phyloP scores from a whole-genome alignment of 495 filamentous ascomycete species.

The Apiosordaria backusii region DNA sequence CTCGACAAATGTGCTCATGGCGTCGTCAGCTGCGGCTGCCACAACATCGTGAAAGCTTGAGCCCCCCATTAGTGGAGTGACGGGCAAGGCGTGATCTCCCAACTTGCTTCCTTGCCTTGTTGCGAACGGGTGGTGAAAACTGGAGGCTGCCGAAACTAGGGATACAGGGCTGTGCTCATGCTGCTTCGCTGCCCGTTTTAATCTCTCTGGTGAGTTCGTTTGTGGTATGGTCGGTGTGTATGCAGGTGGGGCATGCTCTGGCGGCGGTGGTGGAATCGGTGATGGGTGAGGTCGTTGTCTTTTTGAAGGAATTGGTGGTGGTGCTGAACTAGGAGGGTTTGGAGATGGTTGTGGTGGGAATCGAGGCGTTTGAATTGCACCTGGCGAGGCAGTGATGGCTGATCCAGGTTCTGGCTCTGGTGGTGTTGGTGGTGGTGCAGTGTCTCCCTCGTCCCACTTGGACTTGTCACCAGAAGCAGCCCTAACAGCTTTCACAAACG shows the following conservation, averaged over 20 bases:
- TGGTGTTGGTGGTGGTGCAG: slow-evolving; percentile 12
- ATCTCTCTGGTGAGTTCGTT: slow-evolving; percentile 21
- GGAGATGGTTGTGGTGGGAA: slow-evolving; percentile 2
- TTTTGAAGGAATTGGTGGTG: slow-evolving; percentile 10
- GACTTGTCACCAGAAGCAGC: slow-evolving; percentile 29
- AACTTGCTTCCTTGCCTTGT: slow-evolving; percentile 24
- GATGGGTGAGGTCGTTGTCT: slow-evolving; percentile 8
- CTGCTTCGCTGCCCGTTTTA: slow-evolving; percentile 15
- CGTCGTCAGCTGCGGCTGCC: slow-evolving; percentile 53
- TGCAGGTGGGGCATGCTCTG: slow-evolving; percentile 15
- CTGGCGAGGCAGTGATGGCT: slow-evolving; percentile 28
- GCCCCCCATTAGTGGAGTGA: slow-evolving; percentile 13
- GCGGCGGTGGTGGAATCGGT: slow-evolving; percentile 9
- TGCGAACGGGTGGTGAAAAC: slow-evolving; percentile 27
- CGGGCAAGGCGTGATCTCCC: slow-evolving; percentile 26
- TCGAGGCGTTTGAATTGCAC: slow-evolving; percentile 12
- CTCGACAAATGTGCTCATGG: slow-evolving; percentile 61
- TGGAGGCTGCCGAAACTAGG: slow-evolving; percentile 27
- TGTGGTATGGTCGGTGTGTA: slow-evolving; percentile 13
- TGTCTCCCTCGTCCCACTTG: slow-evolving; percentile 22
- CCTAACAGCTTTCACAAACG: slow-evolving; percentile 54
- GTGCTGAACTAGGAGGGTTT: neutral
- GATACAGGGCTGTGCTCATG: slow-evolving; percentile 29
- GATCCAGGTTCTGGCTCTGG: slow-evolving; percentile 11
- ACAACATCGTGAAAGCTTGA: slow-evolving; percentile 37